Conservation (phyloP, 306 rosid genomes). For the Parietaria judaica region DNA sequence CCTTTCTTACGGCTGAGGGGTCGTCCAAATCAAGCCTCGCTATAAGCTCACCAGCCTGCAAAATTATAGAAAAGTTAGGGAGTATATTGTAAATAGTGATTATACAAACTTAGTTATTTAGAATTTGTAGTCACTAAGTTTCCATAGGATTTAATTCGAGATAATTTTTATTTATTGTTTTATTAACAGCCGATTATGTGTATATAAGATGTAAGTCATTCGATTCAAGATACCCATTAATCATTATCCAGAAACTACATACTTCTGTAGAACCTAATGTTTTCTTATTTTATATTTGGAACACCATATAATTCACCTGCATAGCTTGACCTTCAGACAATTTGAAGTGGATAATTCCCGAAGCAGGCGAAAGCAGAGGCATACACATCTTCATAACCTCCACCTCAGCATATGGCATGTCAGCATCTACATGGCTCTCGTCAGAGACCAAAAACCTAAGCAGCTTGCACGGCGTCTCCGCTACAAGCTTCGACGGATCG, state of each 20-base stretch:
- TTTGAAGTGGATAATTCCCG: conserved; percentile 78
- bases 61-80: neutral
- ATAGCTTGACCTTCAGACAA: conserved; percentile 98
- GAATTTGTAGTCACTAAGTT: too few species aligned
- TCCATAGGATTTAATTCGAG: too few species aligned
- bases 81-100: too few species aligned
- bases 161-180: too few species aligned
- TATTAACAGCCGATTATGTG: too few species aligned
- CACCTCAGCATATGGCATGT: conserved; percentile 92
- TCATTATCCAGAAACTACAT: neutral
- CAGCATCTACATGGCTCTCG: conserved; percentile 76
- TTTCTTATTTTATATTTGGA: conserved; percentile 7
- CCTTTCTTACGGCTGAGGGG: conserved; percentile 91
- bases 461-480: conserved; percentile 97
- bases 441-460: conserved; percentile 68
- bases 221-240: too few species aligned
- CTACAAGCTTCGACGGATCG: conserved; percentile 90
- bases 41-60: conserved; percentile 87
- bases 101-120: too few species aligned
- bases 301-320: conserved; percentile 54
- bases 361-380: conserved; percentile 99
- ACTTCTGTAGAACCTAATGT: neutral
- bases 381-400: conserved; percentile 99
- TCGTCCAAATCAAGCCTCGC: conserved; percentile 96
- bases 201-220: too few species aligned